Evolutionary conservation across 2,329 filamentous ascomycete species (phyloP), one percentile per base, ranked within the genome.

Genomic region (Akanthomyces lecanii): DNA sequence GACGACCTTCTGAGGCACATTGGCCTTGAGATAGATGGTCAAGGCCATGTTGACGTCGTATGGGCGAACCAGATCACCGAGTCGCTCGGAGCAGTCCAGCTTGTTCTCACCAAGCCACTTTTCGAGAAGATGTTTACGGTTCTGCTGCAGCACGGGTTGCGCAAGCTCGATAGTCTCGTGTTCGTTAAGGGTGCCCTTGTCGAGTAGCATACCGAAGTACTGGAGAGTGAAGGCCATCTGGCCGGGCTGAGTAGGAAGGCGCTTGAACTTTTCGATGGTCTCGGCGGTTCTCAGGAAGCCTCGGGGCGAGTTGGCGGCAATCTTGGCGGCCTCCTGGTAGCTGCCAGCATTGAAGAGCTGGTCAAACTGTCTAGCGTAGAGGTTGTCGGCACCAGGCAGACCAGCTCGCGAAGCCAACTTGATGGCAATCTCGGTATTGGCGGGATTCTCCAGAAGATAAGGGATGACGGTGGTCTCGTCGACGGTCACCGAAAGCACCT

Each of bases 71-170:
- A 97, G 86, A 75, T 99, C 96, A 79, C 95, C 95, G 56, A 99
- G 86, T 76, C 97, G 91, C 79, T 99, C 95, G 0, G 95, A 98
- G 78, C 90, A 93, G 75, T 96, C 91, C 50, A 99, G 84, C 82
- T 99, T 99, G 77, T 92, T 90, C 78, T 98, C 95, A 72, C 89
- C 89, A 76, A 98, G 85, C 96, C 96, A 99, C 78, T 99, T 99
- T 79, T 98, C 95, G 33, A 99, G 85, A 30, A 99, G 81, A 73
- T 98, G 92, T 79, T 97, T 98, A 67, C 95, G 88, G 75, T 93
- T 95, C 77, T 99, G 95, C 63, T 90, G 87, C 63, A 99, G 84
- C 23, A 99, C 95, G 23, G 95, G 95, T 68, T 92, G 88, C 11
- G 95, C 93, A 65, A 99, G 83, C 79, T 99, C 95, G 45, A 99